Conservation (phyloP, 352 stramenopile species). For the Phytopythium montanum region DNA sequence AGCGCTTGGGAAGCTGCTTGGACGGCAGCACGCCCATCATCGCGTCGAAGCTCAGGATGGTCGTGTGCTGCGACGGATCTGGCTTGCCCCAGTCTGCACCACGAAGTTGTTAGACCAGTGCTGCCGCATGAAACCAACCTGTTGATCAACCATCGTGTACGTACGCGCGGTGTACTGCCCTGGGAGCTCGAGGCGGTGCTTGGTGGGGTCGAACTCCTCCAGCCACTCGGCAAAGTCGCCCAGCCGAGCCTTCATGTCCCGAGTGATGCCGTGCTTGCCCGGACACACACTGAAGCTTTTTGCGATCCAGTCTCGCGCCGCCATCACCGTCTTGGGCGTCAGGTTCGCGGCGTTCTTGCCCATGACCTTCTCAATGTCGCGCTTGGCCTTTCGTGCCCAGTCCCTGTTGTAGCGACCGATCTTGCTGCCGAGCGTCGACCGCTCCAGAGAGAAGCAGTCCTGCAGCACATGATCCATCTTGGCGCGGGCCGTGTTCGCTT, state of each 20-base stretch:
- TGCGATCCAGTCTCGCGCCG: constrained; percentile 63
- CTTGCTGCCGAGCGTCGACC: constrained; percentile 38
- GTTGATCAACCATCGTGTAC: constrained; percentile 10
- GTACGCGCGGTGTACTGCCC: constrained; percentile 75
- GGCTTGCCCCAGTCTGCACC: constrained; percentile 67
- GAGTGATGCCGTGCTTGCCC: constrained; percentile 67
- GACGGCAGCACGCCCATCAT: constrained; percentile 77
- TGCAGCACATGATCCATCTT: constrained; percentile 44
- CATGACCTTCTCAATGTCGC: constrained; percentile 72
- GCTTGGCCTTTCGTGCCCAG: constrained; percentile 47
- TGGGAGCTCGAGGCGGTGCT: constrained; percentile 60
- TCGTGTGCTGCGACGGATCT: constrained; percentile 51
- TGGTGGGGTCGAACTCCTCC: constrained; percentile 77
- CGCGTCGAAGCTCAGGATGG: constrained; percentile 74
- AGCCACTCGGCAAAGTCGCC: constrained; percentile 85
- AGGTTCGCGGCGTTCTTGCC: constrained; percentile 56
- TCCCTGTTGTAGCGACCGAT: constrained; percentile 80
- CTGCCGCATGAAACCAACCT: not conserved
- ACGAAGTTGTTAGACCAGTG: not conserved
- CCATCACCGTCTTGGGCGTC: constrained; percentile 45
- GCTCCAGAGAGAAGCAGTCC: constrained; percentile 61
- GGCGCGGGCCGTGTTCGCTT: constrained; percentile 21
- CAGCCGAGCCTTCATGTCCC: constrained; percentile 79
- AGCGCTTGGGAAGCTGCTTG: constrained; percentile 82
- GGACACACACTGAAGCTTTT: constrained; percentile 71